Conservation (phyloP, 306 rosid species). For the Ceratonia siliqua region DNA sequence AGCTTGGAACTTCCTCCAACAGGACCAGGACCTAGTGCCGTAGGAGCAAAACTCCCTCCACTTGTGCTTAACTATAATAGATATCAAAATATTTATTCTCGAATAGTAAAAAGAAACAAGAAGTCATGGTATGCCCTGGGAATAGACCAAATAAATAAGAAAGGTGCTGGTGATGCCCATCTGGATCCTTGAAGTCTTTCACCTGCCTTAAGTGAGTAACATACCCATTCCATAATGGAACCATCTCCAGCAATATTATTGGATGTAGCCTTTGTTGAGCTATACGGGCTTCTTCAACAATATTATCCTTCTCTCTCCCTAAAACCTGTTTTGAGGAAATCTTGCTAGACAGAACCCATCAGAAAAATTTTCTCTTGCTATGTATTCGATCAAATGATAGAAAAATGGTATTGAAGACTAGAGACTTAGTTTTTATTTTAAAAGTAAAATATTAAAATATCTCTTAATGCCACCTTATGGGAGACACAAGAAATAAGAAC, state of each 20-base stretch:
- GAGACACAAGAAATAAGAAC: conserved; percentile 64
- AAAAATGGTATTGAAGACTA: not conserved
- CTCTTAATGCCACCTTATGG: no score
- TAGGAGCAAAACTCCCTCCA: no score
- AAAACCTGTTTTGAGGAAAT: conserved; percentile 60
- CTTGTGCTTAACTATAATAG: no score
- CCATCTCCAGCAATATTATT: conserved; percentile 64
- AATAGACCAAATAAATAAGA: conserved; percentile 75
- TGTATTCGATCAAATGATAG: not conserved
- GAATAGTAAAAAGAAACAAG: no score
- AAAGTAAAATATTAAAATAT: not conserved
- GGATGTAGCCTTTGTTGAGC: conserved; percentile 59
- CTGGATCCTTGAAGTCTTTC: conserved; percentile 68
- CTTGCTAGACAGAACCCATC: conserved; percentile 40
- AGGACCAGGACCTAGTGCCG: no score
- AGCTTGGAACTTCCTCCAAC: no score
- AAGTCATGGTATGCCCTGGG: conserved; percentile 72
- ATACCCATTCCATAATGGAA: conserved; percentile 84
- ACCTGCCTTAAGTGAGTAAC: conserved; percentile 45
- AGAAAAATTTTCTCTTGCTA: conserved; percentile 19
- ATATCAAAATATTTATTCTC: no score
- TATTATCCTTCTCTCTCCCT: conserved; percentile 51
- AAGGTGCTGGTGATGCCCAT: conserved; percentile 71
- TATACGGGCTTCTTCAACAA: conserved; percentile 38
- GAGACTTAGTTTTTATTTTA: not conserved